Base-by-base conservation (phyloP, 805 yeast genomes). In the Myxozyma vanderwaltii region DNA sequence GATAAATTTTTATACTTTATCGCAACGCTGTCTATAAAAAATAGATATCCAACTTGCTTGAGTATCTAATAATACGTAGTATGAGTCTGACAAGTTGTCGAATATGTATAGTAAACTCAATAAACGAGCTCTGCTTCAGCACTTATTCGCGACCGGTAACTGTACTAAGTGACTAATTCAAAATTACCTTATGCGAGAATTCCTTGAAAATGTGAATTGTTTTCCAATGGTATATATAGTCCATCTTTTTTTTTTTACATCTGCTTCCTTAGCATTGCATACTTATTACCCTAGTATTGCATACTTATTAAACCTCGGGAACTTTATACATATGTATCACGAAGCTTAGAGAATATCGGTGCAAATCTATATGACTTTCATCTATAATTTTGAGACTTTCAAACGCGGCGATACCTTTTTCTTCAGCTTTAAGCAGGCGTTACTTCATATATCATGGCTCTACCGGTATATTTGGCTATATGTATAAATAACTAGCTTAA, bases 361-460 rank as follows among this genome's bases (percentile, higher is more conserved):
- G 78, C 94, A 94, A 85, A n/a, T n/a, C n/a, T n/a, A 94, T 94
- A 68, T 94, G 97, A 75, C 94, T 99, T 60, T 99, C 99, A 73
- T 88, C 88, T 67, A 98, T 98, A 68, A 77, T 77, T 81, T 90
- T 90, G 75, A 94, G 84, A 80, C 84, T 88, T 79, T 94, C 99
- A 66, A 82, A 98, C 67, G 96, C 98, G 58, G 99, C 99, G 69
- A 94, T 86, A 78, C 97, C 99, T 82, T 94, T 99, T 76, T 94
- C 99, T 81, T 94, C 99, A 65, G 99, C 99, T 82, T 94, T 94
- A 83, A 94, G 99, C 66, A 99, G 94, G 83, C 99, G 94, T 94
- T 69, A 96, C 92, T 70, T 99, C 99, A 70, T 89, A 92, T 44
- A 99, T 94, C 56, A 86, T 97, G 73, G 94, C 99, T 76, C 99